A percentile compares a stretch with the other conserved stretches of the same genome.
These are phyloP conservation scores for rapeseed (Brassica napus) DNA, from an alignment of 345 rosid genomes.

Conservation along the genomic window Da-Ae NC_063436.1:20142501-20143000, in stretches of 20 bases:
- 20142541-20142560: neutral
- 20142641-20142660: conserved; percentile 20
- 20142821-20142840: neutral
- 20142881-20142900: neutral
- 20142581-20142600: neutral
- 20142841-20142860: neutral
- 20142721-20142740: conserved; percentile 32
- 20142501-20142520: conserved; percentile 8
- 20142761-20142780: conserved; percentile 27
- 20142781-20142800: conserved; percentile 35
- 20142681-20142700: conserved; percentile 32
- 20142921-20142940: neutral
- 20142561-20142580: conserved; percentile 11
- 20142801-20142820: conserved; percentile 35
- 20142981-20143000: neutral
- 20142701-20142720: conserved; percentile 38
- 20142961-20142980: neutral
- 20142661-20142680: conserved; percentile 17
- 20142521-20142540: neutral
- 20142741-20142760: conserved; percentile 31
- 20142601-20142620: conserved; percentile 2
- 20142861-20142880: conserved; percentile 2
- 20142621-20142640: conserved; percentile 4
- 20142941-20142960: neutral
- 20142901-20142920: neutral